These are phyloP conservation scores for Pezicula neosporulosa DNA, from an alignment of 2,329 filamentous ascomycete genomes.

Conservation along the genomic window DNA sequence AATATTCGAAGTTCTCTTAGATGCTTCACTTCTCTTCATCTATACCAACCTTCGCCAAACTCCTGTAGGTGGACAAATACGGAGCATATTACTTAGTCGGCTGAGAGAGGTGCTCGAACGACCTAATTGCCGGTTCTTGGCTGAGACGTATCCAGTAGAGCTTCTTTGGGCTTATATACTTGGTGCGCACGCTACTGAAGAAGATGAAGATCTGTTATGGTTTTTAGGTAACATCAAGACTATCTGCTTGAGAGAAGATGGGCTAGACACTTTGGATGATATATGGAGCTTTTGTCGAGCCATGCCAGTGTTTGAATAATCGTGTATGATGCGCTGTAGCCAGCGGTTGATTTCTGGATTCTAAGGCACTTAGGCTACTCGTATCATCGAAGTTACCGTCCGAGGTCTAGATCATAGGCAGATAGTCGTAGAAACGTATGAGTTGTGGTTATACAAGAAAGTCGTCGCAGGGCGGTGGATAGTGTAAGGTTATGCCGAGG, in stretches of 20 bases:
- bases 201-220: background rate
- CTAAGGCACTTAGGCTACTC: no score
- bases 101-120: background rate
- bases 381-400: no score
- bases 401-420: no score
- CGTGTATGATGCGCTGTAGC: background rate
- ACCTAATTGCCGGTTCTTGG: background rate
- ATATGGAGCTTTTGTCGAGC: background rate
- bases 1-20: background rate
- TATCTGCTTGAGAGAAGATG: background rate
- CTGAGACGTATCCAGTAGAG: background rate
- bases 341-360: no score
- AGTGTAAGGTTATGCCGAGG: no score
- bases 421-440: no score
- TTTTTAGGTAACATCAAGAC: background rate
- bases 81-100: background rate
- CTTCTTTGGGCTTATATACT: background rate
- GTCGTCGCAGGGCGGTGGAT: no score
- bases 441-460: no score
- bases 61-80: background rate
- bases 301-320: background rate
- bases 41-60: constrained; percentile 1
- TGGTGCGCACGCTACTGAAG: background rate
- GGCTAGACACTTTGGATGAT: background rate
- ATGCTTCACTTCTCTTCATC: background rate